Base-by-base conservation (phyloP, 1,139 yeast genomes). In the Meyerozyma carpophila region DNA sequence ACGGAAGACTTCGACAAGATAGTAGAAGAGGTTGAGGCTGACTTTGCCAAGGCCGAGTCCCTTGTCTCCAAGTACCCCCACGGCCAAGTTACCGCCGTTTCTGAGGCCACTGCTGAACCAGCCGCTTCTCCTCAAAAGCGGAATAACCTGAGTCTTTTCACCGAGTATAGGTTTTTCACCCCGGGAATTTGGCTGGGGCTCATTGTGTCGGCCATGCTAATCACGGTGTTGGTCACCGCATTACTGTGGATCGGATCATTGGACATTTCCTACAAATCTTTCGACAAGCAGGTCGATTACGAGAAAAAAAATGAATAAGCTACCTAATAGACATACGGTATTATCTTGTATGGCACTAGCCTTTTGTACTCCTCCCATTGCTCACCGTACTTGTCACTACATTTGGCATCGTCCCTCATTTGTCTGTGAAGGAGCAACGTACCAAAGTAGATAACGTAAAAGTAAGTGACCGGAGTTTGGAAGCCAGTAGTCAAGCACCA, bases 401-500 rank as follows among this genome's bases (percentile, higher is more conserved):
- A 93, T 64, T 93, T 91, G 42, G 84, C 85, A 56, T 91, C 98
- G 63, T 93, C 99, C 61, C 99, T 78, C 16, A 66, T 66, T 63
- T 93, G 98, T 61, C 99, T 81, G 61, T 93, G 98, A 37, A 93
- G 62, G 52, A 93, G 71, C 57, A 93, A 75, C 4, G 81, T 69
- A 0, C 88, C 94, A 65, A 94, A 93, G 65, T 88, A 93, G 31
- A 84, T 60, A 31, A 87, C 84, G 59, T 89, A 93, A 64, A 86
- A 93, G 60, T 93, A 93, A 0, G 98, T 88, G 54, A 93, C 68
- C 3, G 90, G 84, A 1, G 95, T 85, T 48, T 70, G 73, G 57
- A 84, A 81, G 11, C 96, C 96, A 1, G 98, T 89, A 16, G 96
- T 84, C 52, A 93, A 71, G 62, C 97, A 90, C 95, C 96, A 91